Evolutionary conservation across 441 rosid species (phyloP), one percentile per base, ranked within the genome.

Genomic region (Mallotus repandus): DNA sequence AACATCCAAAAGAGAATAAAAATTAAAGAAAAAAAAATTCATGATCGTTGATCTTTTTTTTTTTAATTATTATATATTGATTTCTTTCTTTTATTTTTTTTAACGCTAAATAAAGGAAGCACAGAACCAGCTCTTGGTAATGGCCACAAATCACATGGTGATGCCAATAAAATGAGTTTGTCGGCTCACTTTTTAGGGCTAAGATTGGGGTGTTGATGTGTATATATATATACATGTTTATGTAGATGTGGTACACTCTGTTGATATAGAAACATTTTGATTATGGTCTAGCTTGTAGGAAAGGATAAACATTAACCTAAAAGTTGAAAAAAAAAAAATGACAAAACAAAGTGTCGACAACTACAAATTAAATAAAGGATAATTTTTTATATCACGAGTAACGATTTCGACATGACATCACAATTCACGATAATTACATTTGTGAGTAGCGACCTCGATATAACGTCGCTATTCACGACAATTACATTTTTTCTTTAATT

Each of bases 81-180:
- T 35, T 35, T 35, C 41, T 46, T 5, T 4, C 16, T 5, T 55
- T 5, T 52, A 21, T 16, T 56, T 55, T 12, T 25, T 63, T 72
- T 15, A 46, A 55, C n/a, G 46, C 57, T 49, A 64, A 63, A 50
- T 8, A 66, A 50, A 48, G 45, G 35, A 60, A 68, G 73, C 74
- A 49, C 76, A 79, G 41, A 81, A 81, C 48, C 64, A 83, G 79
- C 71, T 78, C 64, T 76, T 70, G 76, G 66, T 58, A 76, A 77
- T 77, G 81, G 77, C 83, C 84, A 77, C 74, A 74, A 80, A 84
- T 78, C 97, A 88, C 89, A 84, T 81, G 87, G 81, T 73, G 63
- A 73, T 78, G 79, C 80, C 73, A 66, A 72, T 76, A 77, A 71
- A 85, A 87, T 82, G 90, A 89, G 87, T 83, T 80, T 85, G 92